phyloP scores from a whole-genome alignment of 768 basidiomycete genomes.

The Auricularia sp. region DNA sequence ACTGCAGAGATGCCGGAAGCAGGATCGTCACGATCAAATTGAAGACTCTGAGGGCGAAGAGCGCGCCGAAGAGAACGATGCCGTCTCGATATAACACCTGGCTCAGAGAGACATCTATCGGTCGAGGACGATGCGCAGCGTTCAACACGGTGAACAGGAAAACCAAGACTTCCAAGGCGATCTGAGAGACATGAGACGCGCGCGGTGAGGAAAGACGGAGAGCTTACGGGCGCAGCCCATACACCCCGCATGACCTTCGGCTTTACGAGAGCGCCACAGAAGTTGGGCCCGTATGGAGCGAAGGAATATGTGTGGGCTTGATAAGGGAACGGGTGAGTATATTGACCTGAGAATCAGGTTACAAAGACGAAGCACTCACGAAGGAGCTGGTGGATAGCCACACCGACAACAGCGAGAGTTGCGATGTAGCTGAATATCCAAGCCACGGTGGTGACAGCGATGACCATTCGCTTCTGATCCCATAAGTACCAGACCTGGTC shows the following conservation, averaged over 20 bases:
- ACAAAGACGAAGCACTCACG: neutral
- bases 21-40: neutral
- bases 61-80: neutral
- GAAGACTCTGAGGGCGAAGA: neutral
- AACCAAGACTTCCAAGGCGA: neutral
- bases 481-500: neutral
- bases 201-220: no score
- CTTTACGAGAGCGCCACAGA: neutral
- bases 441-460: neutral
- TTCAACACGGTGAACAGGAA: neutral
- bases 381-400: neutral
- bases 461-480: neutral
- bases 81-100: neutral
- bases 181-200: neutral
- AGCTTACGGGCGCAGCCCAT: neutral
- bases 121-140: neutral
- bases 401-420: neutral
- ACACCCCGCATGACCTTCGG: neutral
- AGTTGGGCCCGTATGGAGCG: neutral
- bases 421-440: neutral
- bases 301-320: neutral
- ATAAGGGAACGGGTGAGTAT: neutral
- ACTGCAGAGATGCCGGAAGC: neutral
- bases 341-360: neutral
- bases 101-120: neutral